A percentile compares a stretch with the other conserved stretches of the same genome.
phyloP scores from a whole-genome alignment of 495 filamentous ascomycete species.

The Penicillium samsonianum region DNA sequence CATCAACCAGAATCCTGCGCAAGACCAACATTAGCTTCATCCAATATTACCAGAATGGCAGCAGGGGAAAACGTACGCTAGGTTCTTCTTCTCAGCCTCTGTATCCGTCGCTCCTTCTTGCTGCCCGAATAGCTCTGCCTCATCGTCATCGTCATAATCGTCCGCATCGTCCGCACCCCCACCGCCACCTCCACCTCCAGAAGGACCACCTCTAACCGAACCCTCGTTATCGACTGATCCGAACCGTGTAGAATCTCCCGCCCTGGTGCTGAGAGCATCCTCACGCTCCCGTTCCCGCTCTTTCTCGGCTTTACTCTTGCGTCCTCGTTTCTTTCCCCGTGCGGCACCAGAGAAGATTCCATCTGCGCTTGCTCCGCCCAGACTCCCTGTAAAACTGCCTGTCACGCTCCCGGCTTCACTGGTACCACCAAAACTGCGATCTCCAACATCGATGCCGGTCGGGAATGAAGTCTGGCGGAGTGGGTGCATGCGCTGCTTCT shows the following conservation, averaged over 20 bases:
- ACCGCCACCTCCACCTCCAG: constrained; percentile 43
- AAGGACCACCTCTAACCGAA: constrained; percentile 42
- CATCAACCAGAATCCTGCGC: constrained; percentile 63
- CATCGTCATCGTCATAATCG: constrained; percentile 66
- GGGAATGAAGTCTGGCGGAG: constrained; percentile 91
- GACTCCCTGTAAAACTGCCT: constrained; percentile 57
- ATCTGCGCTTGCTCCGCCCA: constrained; percentile 56
- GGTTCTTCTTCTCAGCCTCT: constrained; percentile 69
- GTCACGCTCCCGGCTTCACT: constrained; percentile 70
- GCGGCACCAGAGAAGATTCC: constrained; percentile 42
- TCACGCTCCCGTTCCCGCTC: constrained; percentile 45
- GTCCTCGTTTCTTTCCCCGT: constrained; percentile 61
- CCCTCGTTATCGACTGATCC: constrained; percentile 44
- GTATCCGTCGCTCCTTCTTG: constrained; percentile 63
- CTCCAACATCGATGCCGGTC: constrained; percentile 48
- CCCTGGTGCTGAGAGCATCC: constrained; percentile 54
- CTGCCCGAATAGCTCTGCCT: constrained; percentile 62
- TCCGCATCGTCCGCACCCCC: constrained; percentile 61
- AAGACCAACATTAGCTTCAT: constrained; percentile 16
- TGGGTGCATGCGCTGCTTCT: constrained; percentile 59
- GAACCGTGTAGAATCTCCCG: constrained; percentile 48
- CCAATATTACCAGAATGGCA: constrained; percentile 5
- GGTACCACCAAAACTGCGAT: constrained; percentile 66
- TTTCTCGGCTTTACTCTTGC: constrained; percentile 62
- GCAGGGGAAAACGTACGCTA: constrained; percentile 47